Conservation (phyloP, 2,329 filamentous ascomycete species). For the Botrytis fabae region DNA sequence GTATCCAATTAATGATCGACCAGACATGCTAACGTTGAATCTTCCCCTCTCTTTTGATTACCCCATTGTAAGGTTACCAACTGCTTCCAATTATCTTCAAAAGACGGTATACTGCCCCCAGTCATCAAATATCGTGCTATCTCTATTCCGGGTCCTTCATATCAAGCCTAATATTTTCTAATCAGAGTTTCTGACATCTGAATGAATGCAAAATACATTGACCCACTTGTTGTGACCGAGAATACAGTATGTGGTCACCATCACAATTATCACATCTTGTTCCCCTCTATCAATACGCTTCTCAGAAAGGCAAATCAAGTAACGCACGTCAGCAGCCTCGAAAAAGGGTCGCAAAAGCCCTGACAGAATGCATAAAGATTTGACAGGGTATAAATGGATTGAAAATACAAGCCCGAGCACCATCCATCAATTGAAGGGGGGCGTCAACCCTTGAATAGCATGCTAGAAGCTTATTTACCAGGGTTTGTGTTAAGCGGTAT, state of each 20-base stretch:
- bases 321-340: constrained; percentile 19
- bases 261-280: constrained; percentile 21
- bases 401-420: not conserved
- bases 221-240: constrained; percentile 20
- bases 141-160: constrained; percentile 6
- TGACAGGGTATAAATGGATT: constrained; percentile 15
- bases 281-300: constrained; percentile 5
- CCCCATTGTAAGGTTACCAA: constrained; percentile 17
- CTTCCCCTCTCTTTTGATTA: constrained; percentile 17
- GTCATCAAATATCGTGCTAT: constrained; percentile 8
- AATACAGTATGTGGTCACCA: constrained; percentile 22
- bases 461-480: constrained; percentile 23
- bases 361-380: constrained; percentile 14
- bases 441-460: constrained; percentile 12
- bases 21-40: constrained; percentile 16
- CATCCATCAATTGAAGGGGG: not conserved
- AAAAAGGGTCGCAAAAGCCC: constrained; percentile 10
- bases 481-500: constrained; percentile 42
- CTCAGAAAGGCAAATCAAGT: not conserved
- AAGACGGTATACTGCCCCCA: constrained; percentile 1
- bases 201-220: constrained; percentile 2
- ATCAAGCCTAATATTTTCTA: constrained; percentile 6
- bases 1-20: constrained; percentile 21
- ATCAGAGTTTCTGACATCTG: not conserved
- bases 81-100: constrained; percentile 17